These are phyloP conservation scores for Saprolegnia parasitica DNA, from an alignment of 352 stramenopile species.

Conservation along the genomic window DNA sequence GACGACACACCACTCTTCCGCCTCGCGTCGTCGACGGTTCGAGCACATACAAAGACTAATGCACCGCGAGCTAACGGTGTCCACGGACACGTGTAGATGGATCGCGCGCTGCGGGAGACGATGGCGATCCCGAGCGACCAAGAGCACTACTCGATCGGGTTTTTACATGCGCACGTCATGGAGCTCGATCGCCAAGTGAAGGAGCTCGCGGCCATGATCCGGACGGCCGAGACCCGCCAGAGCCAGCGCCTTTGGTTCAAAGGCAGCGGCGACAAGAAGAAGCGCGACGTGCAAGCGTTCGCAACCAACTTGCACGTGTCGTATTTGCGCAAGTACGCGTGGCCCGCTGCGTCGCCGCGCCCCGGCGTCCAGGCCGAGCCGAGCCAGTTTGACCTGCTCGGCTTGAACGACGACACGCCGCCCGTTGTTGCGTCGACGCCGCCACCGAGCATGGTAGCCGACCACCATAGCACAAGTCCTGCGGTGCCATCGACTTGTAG, in stretches of 20 bases:
- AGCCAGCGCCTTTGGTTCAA: conserved; percentile 77
- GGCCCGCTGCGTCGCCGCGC: conserved; percentile 9
- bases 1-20: conserved; percentile 27
- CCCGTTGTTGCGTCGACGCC: background rate
- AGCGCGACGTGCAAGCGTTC: conserved; percentile 48
- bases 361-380: background rate
- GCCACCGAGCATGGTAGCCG: background rate
- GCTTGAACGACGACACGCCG: background rate
- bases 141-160: conserved; percentile 25
- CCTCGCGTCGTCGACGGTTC: conserved; percentile 19
- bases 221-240: conserved; percentile 30
- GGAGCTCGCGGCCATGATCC: conserved; percentile 27
- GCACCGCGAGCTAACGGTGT: no score
- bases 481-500: background rate
- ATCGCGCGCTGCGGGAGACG: conserved; percentile 22
- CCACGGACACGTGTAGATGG: conserved; percentile 26
- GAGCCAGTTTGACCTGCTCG: conserved; percentile 20
- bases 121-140: conserved; percentile 24
- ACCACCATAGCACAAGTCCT: background rate
- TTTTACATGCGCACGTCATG: conserved; percentile 26
- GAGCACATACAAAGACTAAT: no score
- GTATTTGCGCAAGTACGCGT: conserved; percentile 62
- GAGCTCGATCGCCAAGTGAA: conserved; percentile 27
- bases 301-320: conserved; percentile 82
- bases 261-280: conserved; percentile 76